A percentile compares a stretch with the other conserved stretches of the same genome.
Evolutionary conservation across 306 rosid genomes (phyloP).

Genomic region (Gillenia trifoliata): DNA sequence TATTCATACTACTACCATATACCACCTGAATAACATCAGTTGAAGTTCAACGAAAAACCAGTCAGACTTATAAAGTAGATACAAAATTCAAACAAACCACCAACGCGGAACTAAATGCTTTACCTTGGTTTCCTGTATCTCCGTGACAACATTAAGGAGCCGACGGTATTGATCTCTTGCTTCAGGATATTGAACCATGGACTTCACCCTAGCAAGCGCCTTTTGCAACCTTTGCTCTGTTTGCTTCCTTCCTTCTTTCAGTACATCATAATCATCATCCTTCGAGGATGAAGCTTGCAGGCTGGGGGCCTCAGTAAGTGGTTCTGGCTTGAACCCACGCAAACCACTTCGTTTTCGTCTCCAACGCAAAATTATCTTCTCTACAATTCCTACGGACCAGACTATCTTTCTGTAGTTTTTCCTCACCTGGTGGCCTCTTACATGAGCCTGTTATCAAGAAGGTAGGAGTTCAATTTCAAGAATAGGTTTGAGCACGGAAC

Average conservation of each 20-base stretch:
- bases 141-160: conserved; percentile 60
- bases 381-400: conserved; percentile 87
- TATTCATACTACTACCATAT: conserved; percentile 19
- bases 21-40: conserved; percentile 36
- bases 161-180: conserved; percentile 85
- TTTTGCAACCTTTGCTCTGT: conserved; percentile 74
- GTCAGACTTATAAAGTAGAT: neutral
- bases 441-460: conserved; percentile 60
- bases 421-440: conserved; percentile 91
- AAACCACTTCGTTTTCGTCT: conserved; percentile 82
- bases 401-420: conserved; percentile 50
- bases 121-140: conserved; percentile 72
- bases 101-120: neutral
- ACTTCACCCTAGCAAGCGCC: conserved; percentile 86
- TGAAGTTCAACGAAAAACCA: neutral
- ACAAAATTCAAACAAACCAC: neutral
- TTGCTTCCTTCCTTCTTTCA: conserved; percentile 79
- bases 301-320: conserved; percentile 35
- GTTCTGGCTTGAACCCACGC: conserved; percentile 75
- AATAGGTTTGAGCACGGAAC: neutral
- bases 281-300: conserved; percentile 29
- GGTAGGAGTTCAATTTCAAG: conserved; percentile 15
- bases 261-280: conserved; percentile 65
- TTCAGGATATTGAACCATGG: conserved; percentile 88
- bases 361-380: conserved; percentile 84